Percentiles rank a stretch among this genome's conserved stretches.
phyloP scores from a whole-genome alignment of 78 protist genomes.

The slime mould (Dictyostelium discoideum) region dicty_2.7 NC_007088.5:4537001-4537500 shows the following conservation, averaged over 20 bases:
- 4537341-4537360: slow-evolving; percentile 40
- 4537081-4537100: slow-evolving; percentile 26
- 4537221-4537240: slow-evolving; percentile 53
- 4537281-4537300: slow-evolving; percentile 26
- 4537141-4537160: slow-evolving; percentile 25
- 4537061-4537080: not conserved
- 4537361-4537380: slow-evolving; percentile 63
- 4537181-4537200: not conserved
- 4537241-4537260: not conserved
- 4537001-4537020: slow-evolving; percentile 55
- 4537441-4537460: slow-evolving; percentile 31
- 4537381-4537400: slow-evolving; percentile 54
- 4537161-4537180: slow-evolving; percentile 63
- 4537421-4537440: slow-evolving; percentile 32
- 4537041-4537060: not conserved
- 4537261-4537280: slow-evolving; percentile 36
- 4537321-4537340: slow-evolving; percentile 25
- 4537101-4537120: slow-evolving; percentile 7
- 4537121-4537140: slow-evolving; percentile 4
- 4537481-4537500: slow-evolving; percentile 72
- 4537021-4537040: slow-evolving; percentile 24
- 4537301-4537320: slow-evolving; percentile 6
- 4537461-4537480: slow-evolving; percentile 64
- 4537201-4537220: slow-evolving; percentile 59
- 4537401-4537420: slow-evolving; percentile 69